Conservation (phyloP, 1,284 basidiomycete species). For the Xerocomus amazonicus region DNA sequence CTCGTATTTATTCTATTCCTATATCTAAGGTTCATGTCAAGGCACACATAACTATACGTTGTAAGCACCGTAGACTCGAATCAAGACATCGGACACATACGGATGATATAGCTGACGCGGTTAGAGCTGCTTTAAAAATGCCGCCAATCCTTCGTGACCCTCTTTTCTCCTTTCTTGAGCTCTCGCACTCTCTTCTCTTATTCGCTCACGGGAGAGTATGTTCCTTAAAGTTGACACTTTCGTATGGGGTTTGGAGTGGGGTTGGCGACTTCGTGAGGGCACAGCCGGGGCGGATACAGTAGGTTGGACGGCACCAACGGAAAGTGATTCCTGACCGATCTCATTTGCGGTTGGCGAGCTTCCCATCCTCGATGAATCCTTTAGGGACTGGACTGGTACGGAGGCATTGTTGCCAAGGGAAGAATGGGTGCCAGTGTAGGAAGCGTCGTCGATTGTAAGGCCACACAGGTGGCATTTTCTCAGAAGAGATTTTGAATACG, state of each 20-base stretch:
- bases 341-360: background rate
- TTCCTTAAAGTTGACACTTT: constrained; percentile 54
- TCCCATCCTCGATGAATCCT: background rate
- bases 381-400: background rate
- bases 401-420: background rate
- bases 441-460: constrained; percentile 7
- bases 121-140: constrained; percentile 51
- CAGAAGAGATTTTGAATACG: constrained; percentile 2
- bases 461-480: constrained; percentile 25
- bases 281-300: background rate
- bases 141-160: constrained; percentile 43
- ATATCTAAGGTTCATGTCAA: no score
- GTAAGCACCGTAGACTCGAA: background rate
- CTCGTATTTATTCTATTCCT: background rate
- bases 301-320: background rate
- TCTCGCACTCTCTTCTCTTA: constrained; percentile 41
- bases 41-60: background rate
- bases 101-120: background rate
- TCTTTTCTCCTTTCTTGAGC: constrained; percentile 22
- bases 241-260: constrained; percentile 8
- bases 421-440: background rate
- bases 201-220: constrained; percentile 58
- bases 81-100: background rate
- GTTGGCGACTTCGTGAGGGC: constrained; percentile 2
- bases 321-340: background rate